phyloP scores from a whole-genome alignment of 306 rosid species.

The Medicago lupulina region DNA sequence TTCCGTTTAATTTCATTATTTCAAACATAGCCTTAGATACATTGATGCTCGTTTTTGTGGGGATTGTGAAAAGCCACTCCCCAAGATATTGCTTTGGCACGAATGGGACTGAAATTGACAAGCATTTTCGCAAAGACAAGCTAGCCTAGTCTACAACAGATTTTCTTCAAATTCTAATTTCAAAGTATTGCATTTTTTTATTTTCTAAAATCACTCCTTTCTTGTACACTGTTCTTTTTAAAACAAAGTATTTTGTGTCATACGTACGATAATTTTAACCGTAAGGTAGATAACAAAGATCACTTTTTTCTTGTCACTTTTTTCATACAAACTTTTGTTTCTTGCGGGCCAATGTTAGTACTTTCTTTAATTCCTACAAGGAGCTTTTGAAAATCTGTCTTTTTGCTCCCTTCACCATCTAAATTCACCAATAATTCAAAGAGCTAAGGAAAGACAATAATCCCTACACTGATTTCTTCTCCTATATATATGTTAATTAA shows the following conservation, averaged over 20 bases:
- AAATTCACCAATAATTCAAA: conserved; percentile 53
- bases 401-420: conserved; percentile 45
- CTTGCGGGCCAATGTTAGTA: conserved; percentile 33
- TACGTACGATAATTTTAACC: conserved; percentile 43
- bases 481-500: conserved; percentile 3
- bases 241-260: conserved; percentile 4
- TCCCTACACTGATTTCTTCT: conserved; percentile 40
- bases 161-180: neutral
- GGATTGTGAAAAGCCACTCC: neutral
- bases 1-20: too few relatives aligned
- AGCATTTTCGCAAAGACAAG: neutral
- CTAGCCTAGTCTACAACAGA: neutral
- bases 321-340: conserved; percentile 44
- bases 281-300: conserved; percentile 52
- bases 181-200: neutral
- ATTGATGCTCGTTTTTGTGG: neutral
- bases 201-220: neutral
- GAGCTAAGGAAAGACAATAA: conserved; percentile 31
- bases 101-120: neutral
- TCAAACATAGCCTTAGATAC: neutral
- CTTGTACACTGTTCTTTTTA: neutral
- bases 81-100: neutral
- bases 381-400: conserved; percentile 47
- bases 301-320: conserved; percentile 54
- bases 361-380: conserved; percentile 43